A percentile compares a stretch with the other conserved stretches of the same genome.
Conservation (phyloP, 2,329 filamentous ascomycete genomes). For the Epichloe aotearoae region DNA sequence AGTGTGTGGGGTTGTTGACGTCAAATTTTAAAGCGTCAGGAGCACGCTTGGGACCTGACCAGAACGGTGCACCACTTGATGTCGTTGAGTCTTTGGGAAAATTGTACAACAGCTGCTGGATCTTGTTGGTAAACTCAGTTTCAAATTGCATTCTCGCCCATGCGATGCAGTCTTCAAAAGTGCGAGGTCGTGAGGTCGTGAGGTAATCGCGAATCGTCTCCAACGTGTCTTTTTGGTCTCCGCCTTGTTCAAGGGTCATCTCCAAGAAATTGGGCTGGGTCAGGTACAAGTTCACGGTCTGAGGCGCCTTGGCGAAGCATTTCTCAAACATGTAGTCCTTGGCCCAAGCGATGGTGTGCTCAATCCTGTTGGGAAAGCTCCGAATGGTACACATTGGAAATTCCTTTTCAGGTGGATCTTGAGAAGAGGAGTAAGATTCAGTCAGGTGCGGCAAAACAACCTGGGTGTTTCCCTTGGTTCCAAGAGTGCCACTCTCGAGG, state of each 20-base stretch:
- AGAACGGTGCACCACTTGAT: conserved; percentile 81
- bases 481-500: conserved; percentile 93
- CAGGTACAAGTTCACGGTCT: conserved; percentile 89
- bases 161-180: conserved; percentile 89
- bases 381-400: conserved; percentile 98
- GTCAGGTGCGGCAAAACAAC: conserved; percentile 84
- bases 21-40: conserved; percentile 88
- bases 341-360: conserved; percentile 97
- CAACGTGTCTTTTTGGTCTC: conserved; percentile 86
- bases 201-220: conserved; percentile 84
- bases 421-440: conserved; percentile 89
- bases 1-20: conserved; percentile 69
- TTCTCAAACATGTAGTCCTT: conserved; percentile 84
- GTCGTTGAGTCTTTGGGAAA: conserved; percentile 92
- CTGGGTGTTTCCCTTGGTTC: conserved; percentile 97
- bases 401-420: conserved; percentile 94
- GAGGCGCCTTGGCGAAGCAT: conserved; percentile 83
- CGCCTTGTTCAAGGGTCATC: conserved; percentile 76
- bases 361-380: conserved; percentile 96
- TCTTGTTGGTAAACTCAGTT: conserved; percentile 92
- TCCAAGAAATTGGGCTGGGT: conserved; percentile 85
- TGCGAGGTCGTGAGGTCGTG: conserved; percentile 80
- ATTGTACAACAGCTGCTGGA: conserved; percentile 89
- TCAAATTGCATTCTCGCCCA: conserved; percentile 94
- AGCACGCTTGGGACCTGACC: conserved; percentile 96